Evolutionary conservation across 805 yeast genomes (phyloP).

Genomic region (Teunomyces gatunensis): DNA sequence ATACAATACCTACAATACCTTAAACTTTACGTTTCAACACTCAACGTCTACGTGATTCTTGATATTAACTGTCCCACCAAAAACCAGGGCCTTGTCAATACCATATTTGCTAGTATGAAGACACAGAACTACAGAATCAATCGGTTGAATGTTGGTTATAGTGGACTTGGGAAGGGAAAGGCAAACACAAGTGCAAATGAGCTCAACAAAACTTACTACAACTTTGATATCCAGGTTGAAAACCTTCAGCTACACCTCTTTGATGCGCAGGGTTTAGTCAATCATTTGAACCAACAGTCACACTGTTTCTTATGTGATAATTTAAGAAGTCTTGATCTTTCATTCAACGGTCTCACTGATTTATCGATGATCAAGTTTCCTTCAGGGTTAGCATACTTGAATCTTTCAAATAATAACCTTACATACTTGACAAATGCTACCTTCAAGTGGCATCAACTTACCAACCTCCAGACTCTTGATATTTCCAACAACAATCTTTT

Average conservation of each 20-base stretch:
- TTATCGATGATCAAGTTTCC: conserved; percentile 21
- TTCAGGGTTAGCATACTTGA: conserved; percentile 14
- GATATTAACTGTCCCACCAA: conserved; percentile 9
- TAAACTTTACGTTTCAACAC: conserved; percentile 11
- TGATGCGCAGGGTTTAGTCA: conserved; percentile 10
- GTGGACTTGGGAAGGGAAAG: neutral
- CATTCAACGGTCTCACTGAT: conserved; percentile 26
- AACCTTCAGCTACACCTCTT: conserved; percentile 14
- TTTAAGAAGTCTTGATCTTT: conserved; percentile 22
- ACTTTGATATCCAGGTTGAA: conserved; percentile 1
- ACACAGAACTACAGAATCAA: neutral
- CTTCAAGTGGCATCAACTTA: conserved; percentile 14
- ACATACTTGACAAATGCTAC: conserved; percentile 13
- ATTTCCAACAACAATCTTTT: conserved; percentile 24
- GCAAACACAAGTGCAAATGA: neutral
- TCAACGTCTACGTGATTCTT: conserved; percentile 16
- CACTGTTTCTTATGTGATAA: conserved; percentile 7
- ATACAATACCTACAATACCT: conserved; percentile 8
- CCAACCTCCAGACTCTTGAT: conserved; percentile 14
- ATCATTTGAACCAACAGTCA: conserved; percentile 8
- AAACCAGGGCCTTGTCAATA: conserved; percentile 3
- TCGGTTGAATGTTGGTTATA: neutral
- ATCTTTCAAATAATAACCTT: conserved; percentile 28
- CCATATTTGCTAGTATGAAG: conserved; percentile 4
- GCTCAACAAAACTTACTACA: neutral